A percentile compares a stretch with the other conserved stretches of the same genome.
Evolutionary conservation across 345 rosid genomes (phyloP).

Genomic region (Capsella bursapastoris): DNA sequence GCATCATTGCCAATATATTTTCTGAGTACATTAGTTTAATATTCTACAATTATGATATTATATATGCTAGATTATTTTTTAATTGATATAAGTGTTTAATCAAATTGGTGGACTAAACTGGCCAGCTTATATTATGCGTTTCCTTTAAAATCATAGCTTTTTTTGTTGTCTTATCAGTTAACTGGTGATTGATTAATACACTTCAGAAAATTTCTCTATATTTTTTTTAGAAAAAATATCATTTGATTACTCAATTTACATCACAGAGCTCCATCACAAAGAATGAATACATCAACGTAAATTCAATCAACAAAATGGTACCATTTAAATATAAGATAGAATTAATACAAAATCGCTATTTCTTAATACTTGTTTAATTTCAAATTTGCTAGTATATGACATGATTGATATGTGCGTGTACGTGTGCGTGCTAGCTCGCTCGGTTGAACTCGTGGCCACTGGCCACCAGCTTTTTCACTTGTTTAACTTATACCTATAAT

Average conservation of each 20-base stretch:
- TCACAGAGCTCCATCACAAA: neutral
- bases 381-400: no score
- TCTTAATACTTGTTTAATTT: neutral
- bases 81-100: neutral
- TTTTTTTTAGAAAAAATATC: slow-evolving; percentile 4
- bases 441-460: slow-evolving; percentile 28
- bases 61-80: neutral
- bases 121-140: slow-evolving; percentile 8
- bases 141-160: slow-evolving; percentile 19
- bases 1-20: neutral
- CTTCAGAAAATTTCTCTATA: neutral
- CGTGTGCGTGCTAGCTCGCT: slow-evolving; percentile 18
- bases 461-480: slow-evolving; percentile 36
- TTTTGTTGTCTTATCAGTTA: slow-evolving; percentile 36
- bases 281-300: neutral
- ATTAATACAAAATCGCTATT: neutral
- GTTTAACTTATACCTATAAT: neutral
- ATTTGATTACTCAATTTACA: slow-evolving; percentile 11
- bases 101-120: slow-evolving; percentile 6
- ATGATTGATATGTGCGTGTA: neutral
- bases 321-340: slow-evolving; percentile 7
- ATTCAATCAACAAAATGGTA: slow-evolving; percentile 2
- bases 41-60: neutral
- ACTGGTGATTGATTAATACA: neutral
- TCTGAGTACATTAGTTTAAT: neutral